These are phyloP conservation scores for Aureobasidium sp. DNA, from an alignment of 2,329 filamentous ascomycete genomes.

Conservation along the genomic window DNA sequence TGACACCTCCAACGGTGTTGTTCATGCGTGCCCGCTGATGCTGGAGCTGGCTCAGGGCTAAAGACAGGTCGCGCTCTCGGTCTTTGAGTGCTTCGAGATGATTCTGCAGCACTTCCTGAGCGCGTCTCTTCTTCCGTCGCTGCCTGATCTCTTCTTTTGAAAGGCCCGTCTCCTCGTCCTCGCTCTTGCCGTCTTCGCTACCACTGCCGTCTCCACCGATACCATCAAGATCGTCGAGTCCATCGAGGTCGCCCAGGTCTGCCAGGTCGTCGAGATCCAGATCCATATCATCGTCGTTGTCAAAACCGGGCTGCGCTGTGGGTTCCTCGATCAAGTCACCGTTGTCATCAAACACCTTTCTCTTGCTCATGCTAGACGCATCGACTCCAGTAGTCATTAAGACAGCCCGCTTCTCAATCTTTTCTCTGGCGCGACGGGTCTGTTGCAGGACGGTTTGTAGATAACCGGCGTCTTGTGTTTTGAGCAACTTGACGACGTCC, in stretches of 20 bases:
- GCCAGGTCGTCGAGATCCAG: constrained; percentile 18
- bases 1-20: constrained; percentile 52
- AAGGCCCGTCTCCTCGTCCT: constrained; percentile 22
- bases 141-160: constrained; percentile 37
- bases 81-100: constrained; percentile 48
- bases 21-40: constrained; percentile 56
- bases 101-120: constrained; percentile 41
- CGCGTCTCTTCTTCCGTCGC: constrained; percentile 44
- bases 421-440: constrained; percentile 47
- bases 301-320: not conserved
- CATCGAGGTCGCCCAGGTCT: constrained; percentile 13
- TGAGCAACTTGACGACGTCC: constrained; percentile 56
- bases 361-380: constrained; percentile 29
- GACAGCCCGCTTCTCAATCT: constrained; percentile 34
- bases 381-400: constrained; percentile 34
- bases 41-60: constrained; percentile 51
- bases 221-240: constrained; percentile 16
- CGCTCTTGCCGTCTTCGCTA: constrained; percentile 18
- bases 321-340: constrained; percentile 19
- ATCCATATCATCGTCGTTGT: constrained; percentile 22
- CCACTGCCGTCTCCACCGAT: constrained; percentile 19
- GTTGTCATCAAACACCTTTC: constrained; percentile 35
- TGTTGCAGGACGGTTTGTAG: constrained; percentile 52
- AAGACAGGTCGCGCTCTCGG: constrained; percentile 48
- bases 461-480: constrained; percentile 60